Conservation (phyloP, 306 rosid species). For the Gastrolobium bilobum region DNA sequence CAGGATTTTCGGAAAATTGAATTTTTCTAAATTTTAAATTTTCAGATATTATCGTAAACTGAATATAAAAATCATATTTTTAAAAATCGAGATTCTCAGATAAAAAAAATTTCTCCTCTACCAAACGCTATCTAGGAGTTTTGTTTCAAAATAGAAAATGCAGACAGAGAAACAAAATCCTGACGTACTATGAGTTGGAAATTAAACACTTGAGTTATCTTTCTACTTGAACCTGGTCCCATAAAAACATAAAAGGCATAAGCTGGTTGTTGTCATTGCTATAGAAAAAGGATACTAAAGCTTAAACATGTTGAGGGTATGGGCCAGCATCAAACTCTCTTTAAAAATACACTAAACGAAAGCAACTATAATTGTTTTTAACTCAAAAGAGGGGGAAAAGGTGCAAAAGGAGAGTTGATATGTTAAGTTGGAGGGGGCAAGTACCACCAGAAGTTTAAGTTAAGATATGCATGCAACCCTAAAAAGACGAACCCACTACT, state of each 20-base stretch:
- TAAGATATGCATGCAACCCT: constrained; percentile 47
- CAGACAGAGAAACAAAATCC: constrained; percentile 49
- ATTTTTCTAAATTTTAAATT: too few relatives aligned
- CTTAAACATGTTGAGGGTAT: constrained; percentile 52
- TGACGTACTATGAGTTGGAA: constrained; percentile 49
- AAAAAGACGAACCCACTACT: constrained; percentile 62
- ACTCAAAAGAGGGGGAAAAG: constrained; percentile 13
- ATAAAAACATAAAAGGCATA: constrained; percentile 48
- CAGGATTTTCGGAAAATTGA: too few relatives aligned
- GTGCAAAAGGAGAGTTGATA: constrained; percentile 38
- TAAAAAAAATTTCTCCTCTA: too few relatives aligned
- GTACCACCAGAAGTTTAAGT: constrained; percentile 58
- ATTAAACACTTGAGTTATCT: constrained; percentile 38
- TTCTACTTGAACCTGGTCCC: constrained; percentile 56
- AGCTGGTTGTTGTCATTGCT: constrained; percentile 59
- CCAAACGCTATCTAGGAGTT: too few relatives aligned
- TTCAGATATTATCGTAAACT: too few relatives aligned
- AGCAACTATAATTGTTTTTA: constrained; percentile 47
- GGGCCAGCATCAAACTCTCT: constrained; percentile 53
- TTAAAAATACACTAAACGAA: constrained; percentile 48
- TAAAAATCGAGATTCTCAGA: too few relatives aligned
- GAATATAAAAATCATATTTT: too few relatives aligned
- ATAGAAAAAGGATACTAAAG: constrained; percentile 54
- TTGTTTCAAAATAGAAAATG: constrained; percentile 43
- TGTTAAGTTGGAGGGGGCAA: constrained; percentile 70